Evolutionary conservation across 139 green algal species (phyloP), one percentile per base, ranked within the genome.

Genomic region (Chlamydomonas applanata): DNA sequence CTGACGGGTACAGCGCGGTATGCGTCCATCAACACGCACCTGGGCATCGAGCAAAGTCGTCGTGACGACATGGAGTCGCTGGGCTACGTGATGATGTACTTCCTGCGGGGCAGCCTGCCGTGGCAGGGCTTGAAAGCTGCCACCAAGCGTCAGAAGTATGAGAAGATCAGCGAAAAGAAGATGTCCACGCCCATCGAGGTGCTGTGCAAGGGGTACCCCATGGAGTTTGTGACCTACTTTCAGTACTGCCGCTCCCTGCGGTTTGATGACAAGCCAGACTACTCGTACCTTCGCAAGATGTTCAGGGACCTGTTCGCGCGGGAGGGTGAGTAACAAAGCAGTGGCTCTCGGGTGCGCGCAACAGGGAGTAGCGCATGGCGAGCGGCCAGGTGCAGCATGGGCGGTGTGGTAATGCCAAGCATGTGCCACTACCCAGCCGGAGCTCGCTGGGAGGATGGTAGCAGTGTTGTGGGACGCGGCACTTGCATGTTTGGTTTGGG

Each of bases 121-220:
- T 99, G 96, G 96, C 96, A 99, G 84, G 67, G 94, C 22, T 87
- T 98, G 25, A 98, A 98, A 82, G 96, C 96, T 9, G 95, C 92
- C 11, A 99, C 96, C 34, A 99, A 99, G 93, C 97, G 97, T 83
- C 93, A 98, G 78, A 99, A 99, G 90, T 99, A 99, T 80, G 96
- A 99, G 83, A 99, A 99, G 87, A 99, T 99, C 88, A 97, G 91
- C 70, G 96, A 99, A 83, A 98, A 98, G 87, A 99, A 99, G 90
- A 98, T 99, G 94, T 93, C 88, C 33, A 99, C 96, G 13, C 95
- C 95, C 68, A 97, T 98, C 53, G 96, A 99, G 89, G 79, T 93
- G 49, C 86, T 99, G 16, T 99, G 95, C 89, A 98, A 98, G 85
- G 94, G 92, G 60, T 98, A 96, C 82, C 96, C 96, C 11, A 85